Base-by-base conservation (phyloP, 2,329 filamentous ascomycete genomes). In the Fusarium falciforme region DNA sequence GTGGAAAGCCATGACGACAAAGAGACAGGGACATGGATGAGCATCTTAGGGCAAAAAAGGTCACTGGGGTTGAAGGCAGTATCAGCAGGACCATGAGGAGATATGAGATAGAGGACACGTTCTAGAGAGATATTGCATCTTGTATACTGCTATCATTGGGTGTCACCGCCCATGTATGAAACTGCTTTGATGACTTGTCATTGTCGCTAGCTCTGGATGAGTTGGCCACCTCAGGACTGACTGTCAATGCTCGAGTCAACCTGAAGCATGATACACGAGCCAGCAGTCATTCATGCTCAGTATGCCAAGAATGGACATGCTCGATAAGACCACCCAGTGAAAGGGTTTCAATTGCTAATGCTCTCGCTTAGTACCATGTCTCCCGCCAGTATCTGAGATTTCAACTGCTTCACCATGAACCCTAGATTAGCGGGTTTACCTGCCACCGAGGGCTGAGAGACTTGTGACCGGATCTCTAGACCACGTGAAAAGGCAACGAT, bases 1-100 rank as follows among this genome's bases (percentile, higher is more conserved):
- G 42, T 27, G 57, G 36, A 63, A 61, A 38, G 52, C 64, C 71
- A 74, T 74, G 72, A 74, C 72, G 72, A 70, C 66, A 70, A 55
- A 27, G 44, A 38, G 33, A 62, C 65, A 76, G 60, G 65, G 20
- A 35, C 25, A 55, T 55, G 54, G 61, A 54, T 49, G 22, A 44
- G 62, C 49, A 7, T 62, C 35, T 64, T 57, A 22, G 44, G 20
- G 31, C 27, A 55, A 20, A 31, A 17, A 64, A 7, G 64, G 27
- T 38, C 20, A 38, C 55, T n/a, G 10, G 35, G 22, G 10, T n/a
- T 38, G 11, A 20, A n/a, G 29, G 14, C 17, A 42, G 10, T 22
- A 36, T 17, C 10, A 6, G 4, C 16, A 57, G 7, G 52, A 57
- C 29, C 29, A 16, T 35, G 29, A 22, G 14, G 20, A 36, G 22